Base-by-base conservation (phyloP, 2,329 filamentous ascomycete species). In the Colletotrichum godetiae region DNA sequence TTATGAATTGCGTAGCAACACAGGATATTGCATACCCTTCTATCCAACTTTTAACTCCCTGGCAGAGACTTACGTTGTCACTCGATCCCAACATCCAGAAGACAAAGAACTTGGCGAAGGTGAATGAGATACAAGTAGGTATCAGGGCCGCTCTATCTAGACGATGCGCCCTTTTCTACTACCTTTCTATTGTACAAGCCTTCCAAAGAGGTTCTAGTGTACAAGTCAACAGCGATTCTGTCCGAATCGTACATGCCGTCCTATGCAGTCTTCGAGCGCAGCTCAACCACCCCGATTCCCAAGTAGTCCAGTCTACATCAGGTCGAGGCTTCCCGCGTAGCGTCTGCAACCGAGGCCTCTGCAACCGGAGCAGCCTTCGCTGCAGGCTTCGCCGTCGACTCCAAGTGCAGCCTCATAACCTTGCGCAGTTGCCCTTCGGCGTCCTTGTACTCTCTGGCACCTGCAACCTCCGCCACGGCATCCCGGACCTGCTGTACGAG, bases 401-500 rank as follows among this genome's bases (percentile, higher is more conserved):
- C 86, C 27, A 86, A 79, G 74, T 80, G 84, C 75, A 90, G 67
- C 72, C 81, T 84, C 75, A 85, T 82, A 75, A 84, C 83, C 56
- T 79, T 81, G 4, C 85, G 84, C 7, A 88, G 31, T 63, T 82
- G 79, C 19, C 88, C 89, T 33, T 87, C 84, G 74, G 84, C 79
- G 5, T 76, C 74, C 79, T 86, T 87, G 63, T 77, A 79, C 81
- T 89, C 86, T 76, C 79, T 86, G 68, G 81, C 86, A 0, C 82
- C 83, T 15, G 78, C 68, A 15, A 78, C 78, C 58, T 81, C 80
- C 15, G 6, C 74, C 12, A 82, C 75, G 58, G 77, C 77, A 19
- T 84, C 83, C 72, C 77, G 76, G 8, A 88, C 78, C 59, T 75
- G 80, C 58, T 73, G 75, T 33, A 96, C 77, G 57, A 95, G 81